A percentile compares a stretch with the other conserved stretches of the same genome.
phyloP scores from a whole-genome alignment of 495 filamentous ascomycete species.

The Aspergillus indologenus region DNA sequence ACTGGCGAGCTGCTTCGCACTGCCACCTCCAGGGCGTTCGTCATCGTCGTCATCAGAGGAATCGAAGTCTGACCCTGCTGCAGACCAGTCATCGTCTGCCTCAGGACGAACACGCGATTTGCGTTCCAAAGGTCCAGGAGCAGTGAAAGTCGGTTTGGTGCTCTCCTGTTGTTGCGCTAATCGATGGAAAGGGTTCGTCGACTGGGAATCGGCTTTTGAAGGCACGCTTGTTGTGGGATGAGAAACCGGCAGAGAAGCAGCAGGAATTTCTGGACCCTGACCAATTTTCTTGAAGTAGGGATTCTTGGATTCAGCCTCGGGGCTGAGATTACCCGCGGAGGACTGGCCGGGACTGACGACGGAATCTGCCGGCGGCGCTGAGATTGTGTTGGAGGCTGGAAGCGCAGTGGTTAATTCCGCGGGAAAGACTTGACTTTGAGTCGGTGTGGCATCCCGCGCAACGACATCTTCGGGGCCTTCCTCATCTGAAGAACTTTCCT shows the following conservation, averaged over 20 bases:
- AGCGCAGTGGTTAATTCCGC: slow-evolving; percentile 39
- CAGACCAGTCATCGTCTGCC: slow-evolving; percentile 85
- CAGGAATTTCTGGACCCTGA: slow-evolving; percentile 33
- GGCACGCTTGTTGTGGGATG: slow-evolving; percentile 30
- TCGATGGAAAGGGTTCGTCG: slow-evolving; percentile 96
- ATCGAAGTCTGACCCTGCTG: slow-evolving; percentile 74
- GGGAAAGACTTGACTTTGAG: slow-evolving; percentile 57
- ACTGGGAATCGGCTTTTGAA: slow-evolving; percentile 50
- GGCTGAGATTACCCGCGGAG: slow-evolving; percentile 24
- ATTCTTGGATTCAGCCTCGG: slow-evolving; percentile 56
- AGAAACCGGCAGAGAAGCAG: slow-evolving; percentile 23
- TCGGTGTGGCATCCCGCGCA: slow-evolving; percentile 79
- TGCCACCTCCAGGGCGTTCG: slow-evolving; percentile 70
- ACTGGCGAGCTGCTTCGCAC: slow-evolving; percentile 85
- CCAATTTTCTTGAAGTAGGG: slow-evolving; percentile 72
- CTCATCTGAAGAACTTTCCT: slow-evolving; percentile 80
- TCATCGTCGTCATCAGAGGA: slow-evolving; percentile 67
- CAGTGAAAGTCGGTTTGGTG: slow-evolving; percentile 34
- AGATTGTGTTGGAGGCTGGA: slow-evolving; percentile 34
- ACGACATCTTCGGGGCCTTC: slow-evolving; percentile 79
- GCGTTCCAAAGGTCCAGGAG: slow-evolving; percentile 38
- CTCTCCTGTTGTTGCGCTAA: slow-evolving; percentile 59
- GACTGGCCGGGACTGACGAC: slow-evolving; percentile 25
- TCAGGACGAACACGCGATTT: slow-evolving; percentile 60
- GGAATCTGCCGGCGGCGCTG: slow-evolving; percentile 21